Evolutionary conservation across 192 early-diverging fungal genomes (phyloP), one percentile per base, ranked within the genome.

Genomic region (Coemansia aciculifera): DNA sequence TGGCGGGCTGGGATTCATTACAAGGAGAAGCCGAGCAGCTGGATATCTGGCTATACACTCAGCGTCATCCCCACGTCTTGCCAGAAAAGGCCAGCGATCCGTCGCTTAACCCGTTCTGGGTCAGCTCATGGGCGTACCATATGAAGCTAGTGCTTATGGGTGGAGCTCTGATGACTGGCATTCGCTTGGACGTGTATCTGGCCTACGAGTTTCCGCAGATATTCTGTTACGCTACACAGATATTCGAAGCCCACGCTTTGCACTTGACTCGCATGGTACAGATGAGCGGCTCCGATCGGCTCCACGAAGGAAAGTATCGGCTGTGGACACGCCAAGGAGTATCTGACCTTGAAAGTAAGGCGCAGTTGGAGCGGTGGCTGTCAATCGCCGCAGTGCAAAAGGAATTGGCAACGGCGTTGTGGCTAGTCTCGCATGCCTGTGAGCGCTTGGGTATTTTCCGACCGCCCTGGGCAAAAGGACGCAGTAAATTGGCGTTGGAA

Each of bases 101-200:
- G 12, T 32, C 42, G 24, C 29, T 13, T 52, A 81, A 81, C 51
- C 52, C 71, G 38, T 81, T 81, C 31, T 65, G 63, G 64, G 42
- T 76, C 37, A 81, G 79, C 74, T 81, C 79, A 48, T 81, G 79
- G 79, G 68, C 62, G 23, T 81, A 81, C 71, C 79, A 77, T 44
- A 61, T 73, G 65, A 81, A 81, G 68, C 71, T 81, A 23, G 32
- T 77, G 32, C 40, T 73, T 13, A 63, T 76, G 54, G 71, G 73
- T 37, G 37, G 21, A 5, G 71, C 56, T 9, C 64, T 81, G 42
- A 38, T 73, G 52, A 46, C 56, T 1, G 79, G 79, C 0, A 43
- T 74, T 23, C 74, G 79, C 4, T 62, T 81, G 60, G 46, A 56
- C 0, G 62, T 77, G 56, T 81, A 81, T 29, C 44, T 60, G 61